phyloP scores from a whole-genome alignment of 2,329 filamentous ascomycete species.

The Phyllosticta paracitricarpa region DNA sequence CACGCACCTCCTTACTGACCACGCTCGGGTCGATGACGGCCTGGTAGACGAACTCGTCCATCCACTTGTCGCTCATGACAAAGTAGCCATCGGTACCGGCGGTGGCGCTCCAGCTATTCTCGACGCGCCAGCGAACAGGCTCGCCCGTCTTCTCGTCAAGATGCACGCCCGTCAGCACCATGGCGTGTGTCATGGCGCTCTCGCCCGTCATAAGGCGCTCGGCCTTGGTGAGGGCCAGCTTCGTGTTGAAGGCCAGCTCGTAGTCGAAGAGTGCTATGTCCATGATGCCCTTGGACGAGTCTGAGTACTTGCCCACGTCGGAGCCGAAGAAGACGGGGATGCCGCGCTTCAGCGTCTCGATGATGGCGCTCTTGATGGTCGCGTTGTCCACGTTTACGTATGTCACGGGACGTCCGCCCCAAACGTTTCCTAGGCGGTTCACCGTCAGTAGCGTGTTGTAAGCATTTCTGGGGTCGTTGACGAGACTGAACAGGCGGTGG shows the following conservation, averaged over 20 bases:
- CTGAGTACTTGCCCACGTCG: slow-evolving; percentile 76
- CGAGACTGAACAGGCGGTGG: slow-evolving; percentile 64
- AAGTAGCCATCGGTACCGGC: slow-evolving; percentile 75
- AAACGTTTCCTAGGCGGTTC: slow-evolving; percentile 68
- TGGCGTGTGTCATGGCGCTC: slow-evolving; percentile 80
- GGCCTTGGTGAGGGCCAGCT: slow-evolving; percentile 64
- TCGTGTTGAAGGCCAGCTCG: slow-evolving; percentile 71
- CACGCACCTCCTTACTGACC: slow-evolving; percentile 51
- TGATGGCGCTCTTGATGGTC: slow-evolving; percentile 61
- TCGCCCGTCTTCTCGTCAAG: slow-evolving; percentile 48
- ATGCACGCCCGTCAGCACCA: slow-evolving; percentile 83
- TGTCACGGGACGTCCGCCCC: slow-evolving; percentile 62
- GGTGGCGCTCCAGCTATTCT: slow-evolving; percentile 71
- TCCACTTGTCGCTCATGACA: slow-evolving; percentile 69
- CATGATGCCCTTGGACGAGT: slow-evolving; percentile 62
- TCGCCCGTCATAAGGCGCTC: slow-evolving; percentile 65
- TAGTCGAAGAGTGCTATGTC: slow-evolving; percentile 70
- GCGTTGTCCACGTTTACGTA: slow-evolving; percentile 76
- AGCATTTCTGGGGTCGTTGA: slow-evolving; percentile 74
- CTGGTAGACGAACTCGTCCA: slow-evolving; percentile 67
- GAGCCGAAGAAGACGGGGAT: slow-evolving; percentile 81
- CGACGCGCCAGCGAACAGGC: slow-evolving; percentile 70
- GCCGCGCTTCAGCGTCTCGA: slow-evolving; percentile 68
- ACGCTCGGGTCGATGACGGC: slow-evolving; percentile 65
- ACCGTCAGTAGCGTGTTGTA: slow-evolving; percentile 66